Conservation (phyloP, 129 eudicot genomes). For the Arctium lappa region DNA sequence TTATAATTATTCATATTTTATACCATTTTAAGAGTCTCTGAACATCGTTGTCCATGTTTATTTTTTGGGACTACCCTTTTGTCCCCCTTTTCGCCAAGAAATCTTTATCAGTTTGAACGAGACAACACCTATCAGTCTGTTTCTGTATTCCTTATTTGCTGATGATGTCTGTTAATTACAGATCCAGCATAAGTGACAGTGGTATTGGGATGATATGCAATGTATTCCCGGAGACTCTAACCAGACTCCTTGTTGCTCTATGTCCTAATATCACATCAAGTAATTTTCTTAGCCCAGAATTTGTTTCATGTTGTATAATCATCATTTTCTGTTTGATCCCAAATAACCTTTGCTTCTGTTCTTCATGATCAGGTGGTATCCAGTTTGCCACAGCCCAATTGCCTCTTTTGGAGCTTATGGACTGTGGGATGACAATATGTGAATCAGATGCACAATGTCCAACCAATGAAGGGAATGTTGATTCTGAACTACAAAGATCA, state of each 20-base stretch:
- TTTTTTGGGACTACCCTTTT: neutral
- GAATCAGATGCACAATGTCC: slow-evolving; percentile 43
- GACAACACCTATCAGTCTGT: neutral
- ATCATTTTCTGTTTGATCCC: neutral
- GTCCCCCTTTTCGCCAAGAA: neutral
- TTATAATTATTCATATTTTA: neutral
- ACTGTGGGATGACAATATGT: slow-evolving; percentile 94
- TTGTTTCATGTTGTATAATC: neutral
- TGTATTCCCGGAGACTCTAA: slow-evolving; percentile 74
- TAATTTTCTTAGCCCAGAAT: slow-evolving; percentile 28
- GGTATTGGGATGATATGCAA: slow-evolving; percentile 98
- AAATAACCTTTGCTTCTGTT: neutral
- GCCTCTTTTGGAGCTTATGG: slow-evolving; percentile 92
- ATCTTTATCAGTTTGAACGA: neutral
- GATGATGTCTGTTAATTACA: slow-evolving; percentile 26
- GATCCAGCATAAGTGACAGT: slow-evolving; percentile 96
- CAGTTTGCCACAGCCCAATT: slow-evolving; percentile 96
- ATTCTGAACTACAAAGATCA: slow-evolving; percentile 34
- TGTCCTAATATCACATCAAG: slow-evolving; percentile 97
- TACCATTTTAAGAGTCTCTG: neutral
- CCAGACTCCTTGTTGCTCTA: slow-evolving; percentile 75
- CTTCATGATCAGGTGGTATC: slow-evolving; percentile 66
- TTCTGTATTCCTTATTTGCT: neutral
- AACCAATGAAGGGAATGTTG: slow-evolving; percentile 33
- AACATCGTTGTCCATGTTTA: neutral